phyloP scores from a whole-genome alignment of 129 eudicot species.

The Chrysanthemum seticuspe region DNA sequence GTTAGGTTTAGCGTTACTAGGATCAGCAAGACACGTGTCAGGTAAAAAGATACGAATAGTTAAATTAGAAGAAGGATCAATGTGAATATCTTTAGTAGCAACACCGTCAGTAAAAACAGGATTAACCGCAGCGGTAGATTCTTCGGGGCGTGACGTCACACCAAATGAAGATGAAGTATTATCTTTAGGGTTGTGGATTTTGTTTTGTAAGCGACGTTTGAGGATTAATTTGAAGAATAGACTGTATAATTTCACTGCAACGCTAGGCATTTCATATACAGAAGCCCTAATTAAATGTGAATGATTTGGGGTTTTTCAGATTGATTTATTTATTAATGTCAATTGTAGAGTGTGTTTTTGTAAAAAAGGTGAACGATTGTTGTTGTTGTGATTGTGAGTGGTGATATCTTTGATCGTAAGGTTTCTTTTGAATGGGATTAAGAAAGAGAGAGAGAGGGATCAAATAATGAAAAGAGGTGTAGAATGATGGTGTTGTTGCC shows the following conservation, averaged over 20 bases:
- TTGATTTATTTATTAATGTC: constrained; percentile 2
- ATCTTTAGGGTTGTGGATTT: constrained; percentile 62
- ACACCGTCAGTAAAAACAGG: constrained; percentile 82
- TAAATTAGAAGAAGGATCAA: constrained; percentile 75
- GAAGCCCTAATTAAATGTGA: too few species aligned
- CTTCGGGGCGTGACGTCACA: constrained; percentile 85
- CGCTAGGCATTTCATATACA: constrained; percentile 67
- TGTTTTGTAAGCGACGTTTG: constrained; percentile 74
- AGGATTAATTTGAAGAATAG: constrained; percentile 70
- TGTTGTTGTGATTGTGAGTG: too few species aligned
- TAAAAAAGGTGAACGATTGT: too few species aligned
- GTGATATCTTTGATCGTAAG: constrained; percentile 7
- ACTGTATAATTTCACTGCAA: constrained; percentile 82
- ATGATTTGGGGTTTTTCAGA: constrained; percentile 20
- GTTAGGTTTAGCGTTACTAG: constrained; percentile 18
- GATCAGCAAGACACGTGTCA: constrained; percentile 57
- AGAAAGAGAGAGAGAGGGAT: background rate
- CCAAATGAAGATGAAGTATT: constrained; percentile 49
- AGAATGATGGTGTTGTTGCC: constrained; percentile 34
- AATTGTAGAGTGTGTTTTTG: background rate
- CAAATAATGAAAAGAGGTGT: constrained; percentile 19
- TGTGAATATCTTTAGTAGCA: constrained; percentile 89
- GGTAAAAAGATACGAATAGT: constrained; percentile 85
- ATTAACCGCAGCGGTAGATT: constrained; percentile 65
- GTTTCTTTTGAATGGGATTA: background rate